Conservation (phyloP, 108 stramenopile genomes). For the Tribonema minus region DNA sequence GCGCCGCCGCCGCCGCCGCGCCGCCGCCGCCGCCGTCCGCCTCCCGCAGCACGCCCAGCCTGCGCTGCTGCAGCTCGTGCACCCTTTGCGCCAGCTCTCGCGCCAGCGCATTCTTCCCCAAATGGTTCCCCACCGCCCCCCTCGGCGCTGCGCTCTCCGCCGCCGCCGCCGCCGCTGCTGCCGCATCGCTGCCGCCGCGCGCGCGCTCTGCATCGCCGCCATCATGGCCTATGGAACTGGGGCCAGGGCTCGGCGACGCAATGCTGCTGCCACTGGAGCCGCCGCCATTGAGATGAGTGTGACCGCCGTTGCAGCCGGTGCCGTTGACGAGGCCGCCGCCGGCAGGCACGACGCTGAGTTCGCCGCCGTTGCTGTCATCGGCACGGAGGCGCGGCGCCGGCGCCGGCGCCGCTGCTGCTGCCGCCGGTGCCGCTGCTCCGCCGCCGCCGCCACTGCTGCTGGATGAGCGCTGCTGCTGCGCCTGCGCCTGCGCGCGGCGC, state of each 20-base stretch:
- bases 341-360: too few species aligned
- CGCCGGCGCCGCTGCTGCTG: not conserved
- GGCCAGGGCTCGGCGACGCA: too few species aligned
- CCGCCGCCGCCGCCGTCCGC: not conserved
- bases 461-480: too few species aligned
- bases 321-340: too few species aligned
- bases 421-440: not conserved
- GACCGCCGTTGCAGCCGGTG: too few species aligned
- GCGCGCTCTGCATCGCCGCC: not conserved
- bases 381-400: too few species aligned
- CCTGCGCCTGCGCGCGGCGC: too few species aligned
- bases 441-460: not conserved
- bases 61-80: not conserved
- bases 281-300: too few species aligned
- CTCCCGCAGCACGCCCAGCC: slow-evolving; percentile 1
- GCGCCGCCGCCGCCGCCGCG: not conserved
- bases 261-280: too few species aligned
- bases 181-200: not conserved
- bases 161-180: not conserved
- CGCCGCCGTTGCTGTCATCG: too few species aligned
- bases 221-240: too few species aligned
- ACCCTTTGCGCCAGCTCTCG: not conserved
- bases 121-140: not conserved
- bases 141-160: too few species aligned
- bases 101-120: not conserved